Evolutionary conservation across 1,284 basidiomycete species (phyloP), one percentile per base, ranked within the genome.

Genomic region (Cutaneotrichosporon spelunceum): DNA sequence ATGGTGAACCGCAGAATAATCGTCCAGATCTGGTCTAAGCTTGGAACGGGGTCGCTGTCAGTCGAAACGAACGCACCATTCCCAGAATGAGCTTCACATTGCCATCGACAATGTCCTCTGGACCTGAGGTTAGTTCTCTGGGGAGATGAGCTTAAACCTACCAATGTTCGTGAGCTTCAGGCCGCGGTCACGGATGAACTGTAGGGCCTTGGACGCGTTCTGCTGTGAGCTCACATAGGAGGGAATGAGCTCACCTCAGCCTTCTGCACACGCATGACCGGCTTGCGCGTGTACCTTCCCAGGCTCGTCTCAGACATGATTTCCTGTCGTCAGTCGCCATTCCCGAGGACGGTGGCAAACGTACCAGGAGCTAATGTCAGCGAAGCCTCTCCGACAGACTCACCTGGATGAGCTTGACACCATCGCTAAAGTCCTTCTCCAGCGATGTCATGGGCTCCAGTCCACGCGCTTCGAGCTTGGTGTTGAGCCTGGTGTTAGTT

Each of bases 161-260:
- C 95, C 94, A 60, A 99, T 97, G 78, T 98, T 99, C 33, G 95
- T 99, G 65, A 99, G 82, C 72, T 95, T 94, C 58, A 99, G 92
- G 8, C 94, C 95, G 70, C 94, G 84, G 47, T 90, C 91, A 53
- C 88, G 89, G 78, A 99, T 97, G 79, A 97, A 97, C 69, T 95
- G 91, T 44, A 99, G 81, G 0, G 95, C 95, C 76, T 91, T 92
- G 78, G 93, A 94, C 56, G 96, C 94, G 76, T 99, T 99, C 83
- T 79, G 47, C 10, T 26, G 23, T 52, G 24, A 53, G 52, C 29
- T 4, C 11, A 14, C 19, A 19, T 21, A 16, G 21, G 11, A 30
- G 16, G 4, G 19, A 21, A 42, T n/a, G 8, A 30, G 54, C 72
- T 48, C 52, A 78, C 78, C 68, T 99, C 95, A 3, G 93, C 93